phyloP scores from a whole-genome alignment of 1,284 basidiomycete genomes.

The Baeospora myosura region DNA sequence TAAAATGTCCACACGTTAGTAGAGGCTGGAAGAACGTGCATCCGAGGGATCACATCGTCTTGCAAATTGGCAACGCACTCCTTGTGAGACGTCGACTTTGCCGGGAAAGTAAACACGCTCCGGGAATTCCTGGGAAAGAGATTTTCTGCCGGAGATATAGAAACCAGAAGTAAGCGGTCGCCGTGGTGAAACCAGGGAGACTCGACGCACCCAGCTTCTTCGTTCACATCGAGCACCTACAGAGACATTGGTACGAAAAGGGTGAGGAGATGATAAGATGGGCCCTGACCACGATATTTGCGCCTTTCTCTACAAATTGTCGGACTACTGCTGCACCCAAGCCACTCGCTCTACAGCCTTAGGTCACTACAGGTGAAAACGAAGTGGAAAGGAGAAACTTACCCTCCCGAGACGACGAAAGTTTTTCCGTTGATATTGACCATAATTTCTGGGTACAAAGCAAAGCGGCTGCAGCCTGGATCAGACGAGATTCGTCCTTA shows the following conservation, averaged over 20 bases:
- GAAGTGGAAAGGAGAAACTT: not conserved
- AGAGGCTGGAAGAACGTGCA: not conserved
- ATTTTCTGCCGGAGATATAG: not conserved
- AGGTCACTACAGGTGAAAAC: not conserved
- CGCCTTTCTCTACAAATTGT: not conserved
- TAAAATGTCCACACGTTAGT: not conserved
- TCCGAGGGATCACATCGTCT: not conserved
- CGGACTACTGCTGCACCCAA: not conserved
- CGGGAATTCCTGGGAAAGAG: not conserved
- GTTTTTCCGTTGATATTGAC: not conserved
- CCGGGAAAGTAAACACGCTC: not conserved
- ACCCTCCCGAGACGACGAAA: constrained; percentile 2
- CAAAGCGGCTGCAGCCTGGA: no score
- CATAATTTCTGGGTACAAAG: no score
- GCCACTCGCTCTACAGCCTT: not conserved
- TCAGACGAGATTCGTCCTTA: no score
- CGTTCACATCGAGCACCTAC: constrained; percentile 2
- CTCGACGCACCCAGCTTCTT: not conserved
- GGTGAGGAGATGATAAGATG: not conserved
- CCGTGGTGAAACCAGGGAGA: not conserved
- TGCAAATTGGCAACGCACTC: not conserved
- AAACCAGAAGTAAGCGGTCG: not conserved
- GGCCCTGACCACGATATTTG: not conserved
- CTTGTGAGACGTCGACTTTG: constrained; percentile 1
- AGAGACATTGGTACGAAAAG: not conserved